Conservation (phyloP, 176 grass and related monocot genomes). For the Cenchrus americanus region DNA sequence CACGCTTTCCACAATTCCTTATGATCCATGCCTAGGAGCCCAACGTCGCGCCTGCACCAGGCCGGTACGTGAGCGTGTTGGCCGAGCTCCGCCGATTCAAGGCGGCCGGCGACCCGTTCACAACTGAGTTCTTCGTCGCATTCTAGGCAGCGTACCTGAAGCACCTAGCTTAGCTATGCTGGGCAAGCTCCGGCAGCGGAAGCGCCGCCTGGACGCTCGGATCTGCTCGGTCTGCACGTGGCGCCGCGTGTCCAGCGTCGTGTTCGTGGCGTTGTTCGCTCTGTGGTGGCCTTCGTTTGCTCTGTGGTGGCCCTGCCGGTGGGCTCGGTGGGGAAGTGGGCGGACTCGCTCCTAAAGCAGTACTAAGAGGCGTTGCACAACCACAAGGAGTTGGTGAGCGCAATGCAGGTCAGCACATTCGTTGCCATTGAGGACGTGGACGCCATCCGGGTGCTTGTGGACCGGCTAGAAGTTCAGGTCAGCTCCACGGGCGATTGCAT, state of each 20-base stretch:
- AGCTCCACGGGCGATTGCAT: no score
- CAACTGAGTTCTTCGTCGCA: conserved; percentile 53
- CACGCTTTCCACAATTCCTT: no score
- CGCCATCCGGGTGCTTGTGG: conserved; percentile 48
- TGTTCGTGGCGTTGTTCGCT: conserved; percentile 54
- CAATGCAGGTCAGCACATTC: conserved; percentile 52
- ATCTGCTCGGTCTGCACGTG: conserved; percentile 34
- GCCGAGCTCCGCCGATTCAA: conserved; percentile 56
- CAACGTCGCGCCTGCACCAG: background rate
- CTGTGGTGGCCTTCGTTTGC: conserved; percentile 51
- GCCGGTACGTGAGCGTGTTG: conserved; percentile 44
- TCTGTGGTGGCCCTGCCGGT: conserved; percentile 50
- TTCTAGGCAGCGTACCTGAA: conserved; percentile 49
- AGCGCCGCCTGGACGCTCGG: conserved; percentile 46
- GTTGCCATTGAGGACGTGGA: conserved; percentile 57
- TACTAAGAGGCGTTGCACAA: conserved; percentile 41
- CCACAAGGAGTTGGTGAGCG: conserved; percentile 35
- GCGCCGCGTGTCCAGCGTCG: conserved; percentile 50
- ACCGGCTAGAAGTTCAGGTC: background rate
- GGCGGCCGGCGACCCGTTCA: conserved; percentile 45
- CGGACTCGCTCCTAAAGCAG: conserved; percentile 49
- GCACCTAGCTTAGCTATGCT: conserved; percentile 45
- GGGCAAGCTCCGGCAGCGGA: conserved; percentile 51
- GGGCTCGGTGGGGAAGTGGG: conserved; percentile 53
- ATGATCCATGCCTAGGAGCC: background rate